A percentile compares a stretch with the other conserved stretches of the same genome.
phyloP scores from a whole-genome alignment of 495 filamentous ascomycete genomes.

The Penicillium canescens region DNA sequence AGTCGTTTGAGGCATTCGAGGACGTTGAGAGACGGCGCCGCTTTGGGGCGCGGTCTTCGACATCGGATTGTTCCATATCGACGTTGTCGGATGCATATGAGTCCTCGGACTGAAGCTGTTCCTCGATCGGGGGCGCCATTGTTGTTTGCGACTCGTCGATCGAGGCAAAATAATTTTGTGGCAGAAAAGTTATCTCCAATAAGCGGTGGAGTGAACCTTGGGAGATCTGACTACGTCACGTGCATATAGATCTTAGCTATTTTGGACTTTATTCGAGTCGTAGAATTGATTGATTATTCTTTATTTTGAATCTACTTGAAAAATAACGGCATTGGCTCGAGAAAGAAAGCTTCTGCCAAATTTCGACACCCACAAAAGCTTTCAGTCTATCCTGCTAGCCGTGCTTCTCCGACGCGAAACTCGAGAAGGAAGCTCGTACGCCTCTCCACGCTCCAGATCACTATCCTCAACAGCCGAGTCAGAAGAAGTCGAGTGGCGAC shows the following conservation, averaged over 20 bases:
- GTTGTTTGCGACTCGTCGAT: conserved; percentile 19
- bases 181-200: conserved; percentile 41
- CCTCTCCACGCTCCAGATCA: conserved; percentile 44
- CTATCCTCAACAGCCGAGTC: conserved; percentile 32
- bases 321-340: no score
- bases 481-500: conserved; percentile 15
- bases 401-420: conserved; percentile 30
- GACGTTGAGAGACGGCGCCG: conserved; percentile 46
- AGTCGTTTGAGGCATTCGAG: conserved; percentile 40
- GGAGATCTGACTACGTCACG: neutral
- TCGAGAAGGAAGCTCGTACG: conserved; percentile 32
- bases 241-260: conserved; percentile 4
- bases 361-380: neutral
- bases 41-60: conserved; percentile 38
- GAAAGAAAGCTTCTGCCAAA: no score
- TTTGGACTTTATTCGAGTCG: neutral
- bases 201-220: conserved; percentile 22
- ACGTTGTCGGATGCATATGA: conserved; percentile 24
- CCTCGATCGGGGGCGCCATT: conserved; percentile 35
- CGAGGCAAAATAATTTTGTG: conserved; percentile 35
- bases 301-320: neutral
- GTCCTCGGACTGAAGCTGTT: conserved; percentile 25
- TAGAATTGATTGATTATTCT: neutral
- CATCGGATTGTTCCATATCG: conserved; percentile 21
- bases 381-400: conserved; percentile 22